Conservation (phyloP, 495 filamentous ascomycete species). For the Penicilliopsis zonata region DNA sequence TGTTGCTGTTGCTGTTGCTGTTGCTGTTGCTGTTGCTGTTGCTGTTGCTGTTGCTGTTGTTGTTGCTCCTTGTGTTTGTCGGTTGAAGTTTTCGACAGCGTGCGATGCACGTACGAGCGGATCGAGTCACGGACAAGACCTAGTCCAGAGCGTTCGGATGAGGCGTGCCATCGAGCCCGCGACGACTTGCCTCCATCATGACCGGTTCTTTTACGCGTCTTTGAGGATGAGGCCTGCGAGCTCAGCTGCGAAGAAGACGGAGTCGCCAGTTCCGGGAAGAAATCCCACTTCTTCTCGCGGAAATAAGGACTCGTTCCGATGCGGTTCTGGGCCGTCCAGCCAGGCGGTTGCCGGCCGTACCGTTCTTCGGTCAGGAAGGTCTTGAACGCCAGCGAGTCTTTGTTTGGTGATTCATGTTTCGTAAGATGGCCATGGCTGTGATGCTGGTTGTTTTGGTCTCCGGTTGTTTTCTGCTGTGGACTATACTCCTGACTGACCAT, state of each 20-base stretch:
- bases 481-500: slow-evolving; percentile 10
- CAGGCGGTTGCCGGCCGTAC: slow-evolving; percentile 13
- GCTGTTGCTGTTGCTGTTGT: slow-evolving; percentile 7
- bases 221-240: slow-evolving; percentile 4
- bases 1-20: slow-evolving; percentile 1
- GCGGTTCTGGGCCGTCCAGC: slow-evolving; percentile 8
- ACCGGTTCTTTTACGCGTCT: slow-evolving; percentile 14
- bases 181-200: background rate
- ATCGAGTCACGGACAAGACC: slow-evolving; percentile 24
- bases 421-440: slow-evolving; percentile 3
- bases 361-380: slow-evolving; percentile 15
- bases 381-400: background rate
- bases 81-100: slow-evolving; percentile 16
- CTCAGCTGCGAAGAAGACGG: slow-evolving; percentile 13
- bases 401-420: slow-evolving; percentile 2
- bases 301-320: slow-evolving; percentile 31
- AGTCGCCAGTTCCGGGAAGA: slow-evolving; percentile 32
- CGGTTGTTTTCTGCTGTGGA: slow-evolving; percentile 8
- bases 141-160: slow-evolving; percentile 12
- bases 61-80: slow-evolving; percentile 9
- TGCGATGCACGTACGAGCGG: slow-evolving; percentile 24
- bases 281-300: slow-evolving; percentile 37
- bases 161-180: background rate
- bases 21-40: slow-evolving; percentile 1
- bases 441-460: slow-evolving; percentile 5